Evolutionary conservation across 805 yeast species (phyloP).

Genomic region (Schizosaccharomyces osmophilus): DNA sequence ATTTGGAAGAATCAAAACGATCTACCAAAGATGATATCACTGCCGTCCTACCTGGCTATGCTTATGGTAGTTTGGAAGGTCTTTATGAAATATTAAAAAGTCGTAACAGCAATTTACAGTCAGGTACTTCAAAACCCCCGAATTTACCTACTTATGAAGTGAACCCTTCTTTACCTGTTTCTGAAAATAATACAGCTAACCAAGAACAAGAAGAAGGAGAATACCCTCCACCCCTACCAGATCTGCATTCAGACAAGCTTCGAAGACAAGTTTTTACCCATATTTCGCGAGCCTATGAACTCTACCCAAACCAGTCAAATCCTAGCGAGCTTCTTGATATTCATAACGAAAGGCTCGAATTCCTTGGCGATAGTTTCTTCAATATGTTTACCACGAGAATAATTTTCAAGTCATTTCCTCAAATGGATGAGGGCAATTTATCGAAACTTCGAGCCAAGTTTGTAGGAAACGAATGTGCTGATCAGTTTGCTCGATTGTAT

Average conservation of each 20-base stretch:
- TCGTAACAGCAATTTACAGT: neutral
- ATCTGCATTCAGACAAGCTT: neutral
- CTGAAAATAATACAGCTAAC: neutral
- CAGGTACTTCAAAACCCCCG: neutral
- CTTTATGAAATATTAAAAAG: neutral
- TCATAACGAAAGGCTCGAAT: constrained; percentile 8
- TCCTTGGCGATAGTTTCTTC: constrained; percentile 7
- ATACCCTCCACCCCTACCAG: neutral
- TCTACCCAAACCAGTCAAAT: neutral
- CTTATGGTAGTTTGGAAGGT: neutral
- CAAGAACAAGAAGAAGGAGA: constrained; percentile 1
- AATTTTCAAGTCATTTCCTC: neutral
- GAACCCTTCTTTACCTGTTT: neutral
- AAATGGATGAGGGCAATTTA: neutral
- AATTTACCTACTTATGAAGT: neutral
- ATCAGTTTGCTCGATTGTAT: neutral
- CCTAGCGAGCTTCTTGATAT: neutral
- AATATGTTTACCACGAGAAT: constrained; percentile 3
- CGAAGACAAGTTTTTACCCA: neutral
- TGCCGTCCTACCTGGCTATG: neutral
- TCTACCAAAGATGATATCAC: neutral
- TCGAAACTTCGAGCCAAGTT: constrained; percentile 1
- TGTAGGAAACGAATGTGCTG: neutral
- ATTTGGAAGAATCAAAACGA: neutral
- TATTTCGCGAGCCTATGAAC: neutral